phyloP scores from a whole-genome alignment of 2,329 filamentous ascomycete species.

The Aspergillus fructus region DNA sequence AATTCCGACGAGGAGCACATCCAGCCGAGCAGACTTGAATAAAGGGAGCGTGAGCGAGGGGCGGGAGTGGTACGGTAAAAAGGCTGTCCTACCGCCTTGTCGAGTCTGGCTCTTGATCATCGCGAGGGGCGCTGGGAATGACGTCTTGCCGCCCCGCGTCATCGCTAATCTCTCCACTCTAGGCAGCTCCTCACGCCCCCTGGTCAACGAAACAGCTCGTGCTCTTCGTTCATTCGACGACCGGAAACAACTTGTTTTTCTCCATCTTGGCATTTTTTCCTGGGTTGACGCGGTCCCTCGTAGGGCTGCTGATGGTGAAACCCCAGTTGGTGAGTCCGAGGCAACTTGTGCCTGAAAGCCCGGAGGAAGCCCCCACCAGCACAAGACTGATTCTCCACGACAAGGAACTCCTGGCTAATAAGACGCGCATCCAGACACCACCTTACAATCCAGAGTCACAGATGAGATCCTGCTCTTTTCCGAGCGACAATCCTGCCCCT shows the following conservation, averaged over 20 bases:
- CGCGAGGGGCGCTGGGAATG: neutral
- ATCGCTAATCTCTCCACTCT: neutral
- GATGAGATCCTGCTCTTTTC: neutral
- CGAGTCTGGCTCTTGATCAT: neutral
- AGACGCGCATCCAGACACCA: neutral
- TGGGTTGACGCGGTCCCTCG: neutral
- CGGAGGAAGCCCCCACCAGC: neutral
- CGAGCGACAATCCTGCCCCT: neutral
- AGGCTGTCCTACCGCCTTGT: neutral
- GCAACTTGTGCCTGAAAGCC: slow-evolving; percentile 1
- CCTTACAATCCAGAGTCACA: neutral
- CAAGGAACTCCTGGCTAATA: neutral
- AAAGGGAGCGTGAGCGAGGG: neutral
- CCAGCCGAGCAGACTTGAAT: neutral
- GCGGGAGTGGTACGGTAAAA: neutral
- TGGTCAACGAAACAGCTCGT: too few relatives aligned
- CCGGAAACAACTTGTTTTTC: neutral
- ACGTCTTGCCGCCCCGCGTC: neutral
- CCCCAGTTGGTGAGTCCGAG: slow-evolving; percentile 8
- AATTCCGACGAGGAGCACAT: neutral
- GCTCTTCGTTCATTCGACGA: neutral
- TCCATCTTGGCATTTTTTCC: slow-evolving; percentile 3
- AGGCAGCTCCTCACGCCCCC: neutral
- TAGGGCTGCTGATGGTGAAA: slow-evolving; percentile 2
- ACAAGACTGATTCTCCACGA: neutral